A percentile compares a stretch with the other conserved stretches of the same genome.
phyloP scores from a whole-genome alignment of 2,329 filamentous ascomycete genomes.

The Erysiphe pulchra region DNA sequence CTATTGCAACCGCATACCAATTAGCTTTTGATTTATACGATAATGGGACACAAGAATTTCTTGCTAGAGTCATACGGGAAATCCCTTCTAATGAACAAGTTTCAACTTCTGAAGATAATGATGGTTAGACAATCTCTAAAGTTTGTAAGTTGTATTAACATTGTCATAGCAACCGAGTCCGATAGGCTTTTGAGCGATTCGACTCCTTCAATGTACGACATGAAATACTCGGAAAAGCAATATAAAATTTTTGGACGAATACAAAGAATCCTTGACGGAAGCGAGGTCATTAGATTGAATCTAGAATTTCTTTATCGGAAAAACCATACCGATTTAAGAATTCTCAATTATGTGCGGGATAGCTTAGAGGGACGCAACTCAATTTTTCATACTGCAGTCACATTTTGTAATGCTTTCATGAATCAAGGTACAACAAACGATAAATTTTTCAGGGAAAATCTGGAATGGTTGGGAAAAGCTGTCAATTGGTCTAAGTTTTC shows the following conservation, averaged over 20 bases:
- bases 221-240: slow-evolving; percentile 21
- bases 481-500: slow-evolving; percentile 99
- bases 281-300: slow-evolving; percentile 82
- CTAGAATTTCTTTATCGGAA: slow-evolving; percentile 91
- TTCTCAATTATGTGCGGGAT: slow-evolving; percentile 89
- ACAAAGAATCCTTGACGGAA: slow-evolving; percentile 52
- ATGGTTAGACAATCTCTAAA: slow-evolving; percentile 8
- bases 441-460: slow-evolving; percentile 92
- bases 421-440: slow-evolving; percentile 95
- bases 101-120: slow-evolving; percentile 16
- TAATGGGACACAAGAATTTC: slow-evolving; percentile 92
- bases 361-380: slow-evolving; percentile 89
- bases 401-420: slow-evolving; percentile 97
- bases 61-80: slow-evolving; percentile 66
- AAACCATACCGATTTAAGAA: slow-evolving; percentile 74
- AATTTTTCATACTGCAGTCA: slow-evolving; percentile 94
- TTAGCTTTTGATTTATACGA: slow-evolving; percentile 97
- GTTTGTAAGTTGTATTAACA: slow-evolving; percentile 1
- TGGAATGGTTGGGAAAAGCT: slow-evolving; percentile 94
- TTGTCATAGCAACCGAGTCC: slow-evolving; percentile 15
- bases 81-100: slow-evolving; percentile 32
- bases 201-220: slow-evolving; percentile 16
- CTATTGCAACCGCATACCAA: slow-evolving; percentile 75
- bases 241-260: slow-evolving; percentile 35
- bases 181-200: slow-evolving; percentile 30